These are phyloP conservation scores for Pyrenula aspistea DNA, from an alignment of 495 filamentous ascomycete genomes.

Conservation along the genomic window DNA sequence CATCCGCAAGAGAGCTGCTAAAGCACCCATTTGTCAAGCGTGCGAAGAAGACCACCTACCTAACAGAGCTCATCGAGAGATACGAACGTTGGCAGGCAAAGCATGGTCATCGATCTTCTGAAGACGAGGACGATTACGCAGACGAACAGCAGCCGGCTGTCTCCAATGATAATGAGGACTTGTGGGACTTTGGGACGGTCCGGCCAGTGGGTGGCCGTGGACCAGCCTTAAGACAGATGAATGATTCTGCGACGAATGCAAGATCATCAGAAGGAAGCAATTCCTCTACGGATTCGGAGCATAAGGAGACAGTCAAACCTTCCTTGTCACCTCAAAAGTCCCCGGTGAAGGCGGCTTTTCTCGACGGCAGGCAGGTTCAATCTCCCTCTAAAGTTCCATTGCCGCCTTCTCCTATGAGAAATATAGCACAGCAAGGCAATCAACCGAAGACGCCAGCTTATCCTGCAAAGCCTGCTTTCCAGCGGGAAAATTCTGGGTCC, in stretches of 20 bases:
- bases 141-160: slow-evolving; percentile 29
- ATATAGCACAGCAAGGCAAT: slow-evolving; percentile 19
- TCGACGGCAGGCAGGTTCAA: slow-evolving; percentile 27
- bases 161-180: slow-evolving; percentile 54
- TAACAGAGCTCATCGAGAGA: slow-evolving; percentile 88
- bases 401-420: slow-evolving; percentile 16
- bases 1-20: slow-evolving; percentile 76
- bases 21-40: slow-evolving; percentile 80
- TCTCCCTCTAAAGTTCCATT: slow-evolving; percentile 19
- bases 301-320: slow-evolving; percentile 21
- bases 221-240: slow-evolving; percentile 51
- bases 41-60: slow-evolving; percentile 79
- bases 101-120: slow-evolving; percentile 35
- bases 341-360: slow-evolving; percentile 52
- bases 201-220: slow-evolving; percentile 52
- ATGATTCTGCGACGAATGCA: slow-evolving; percentile 59
- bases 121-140: slow-evolving; percentile 49
- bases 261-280: slow-evolving; percentile 24
- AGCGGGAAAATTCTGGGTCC: slow-evolving; percentile 24
- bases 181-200: slow-evolving; percentile 95
- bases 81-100: slow-evolving; percentile 73
- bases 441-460: slow-evolving; percentile 31
- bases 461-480: slow-evolving; percentile 22
- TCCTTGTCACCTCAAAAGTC: slow-evolving; percentile 28
- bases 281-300: neutral